phyloP scores from a whole-genome alignment of 805 yeast genomes.

The Saturnispora kantuleensis region DNA sequence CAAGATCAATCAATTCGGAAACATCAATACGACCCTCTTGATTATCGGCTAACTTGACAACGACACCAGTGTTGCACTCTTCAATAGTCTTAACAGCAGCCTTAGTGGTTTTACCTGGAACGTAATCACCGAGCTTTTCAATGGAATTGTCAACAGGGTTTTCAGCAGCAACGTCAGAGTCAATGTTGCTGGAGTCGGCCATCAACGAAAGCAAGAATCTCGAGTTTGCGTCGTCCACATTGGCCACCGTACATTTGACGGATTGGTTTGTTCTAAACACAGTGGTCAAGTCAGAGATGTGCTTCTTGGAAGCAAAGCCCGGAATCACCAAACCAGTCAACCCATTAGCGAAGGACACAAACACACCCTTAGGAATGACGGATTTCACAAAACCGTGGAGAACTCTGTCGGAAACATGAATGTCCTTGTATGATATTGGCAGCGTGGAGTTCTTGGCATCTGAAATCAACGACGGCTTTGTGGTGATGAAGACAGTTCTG shows the following conservation, averaged over 20 bases:
- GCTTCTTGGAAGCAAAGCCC: conserved; percentile 51
- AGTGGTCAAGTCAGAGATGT: conserved; percentile 41
- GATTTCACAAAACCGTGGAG: conserved; percentile 72
- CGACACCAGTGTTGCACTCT: conserved; percentile 49
- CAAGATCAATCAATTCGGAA: conserved; percentile 55
- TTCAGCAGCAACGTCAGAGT: conserved; percentile 23
- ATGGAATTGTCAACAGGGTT: conserved; percentile 56
- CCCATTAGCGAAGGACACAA: conserved; percentile 70
- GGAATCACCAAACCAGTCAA: conserved; percentile 79
- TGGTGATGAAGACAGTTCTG: conserved; percentile 51
- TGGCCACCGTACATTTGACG: conserved; percentile 54
- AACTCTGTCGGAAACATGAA: conserved; percentile 36
- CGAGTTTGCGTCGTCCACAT: conserved; percentile 56
- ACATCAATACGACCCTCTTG: conserved; percentile 72
- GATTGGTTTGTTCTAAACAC: conserved; percentile 60
- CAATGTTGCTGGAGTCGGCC: conserved; percentile 10
- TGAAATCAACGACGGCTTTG: conserved; percentile 55
- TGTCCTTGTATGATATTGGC: conserved; percentile 53
- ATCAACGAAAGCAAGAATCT: conserved; percentile 59
- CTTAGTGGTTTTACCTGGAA: conserved; percentile 51
- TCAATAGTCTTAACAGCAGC: conserved; percentile 55
- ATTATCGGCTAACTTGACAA: conserved; percentile 67
- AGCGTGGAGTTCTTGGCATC: conserved; percentile 46
- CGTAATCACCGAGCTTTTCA: conserved; percentile 38
- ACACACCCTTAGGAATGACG: conserved; percentile 70